Evolutionary conservation across 306 rosid genomes (phyloP).

Genomic region (Delonix regia): DNA sequence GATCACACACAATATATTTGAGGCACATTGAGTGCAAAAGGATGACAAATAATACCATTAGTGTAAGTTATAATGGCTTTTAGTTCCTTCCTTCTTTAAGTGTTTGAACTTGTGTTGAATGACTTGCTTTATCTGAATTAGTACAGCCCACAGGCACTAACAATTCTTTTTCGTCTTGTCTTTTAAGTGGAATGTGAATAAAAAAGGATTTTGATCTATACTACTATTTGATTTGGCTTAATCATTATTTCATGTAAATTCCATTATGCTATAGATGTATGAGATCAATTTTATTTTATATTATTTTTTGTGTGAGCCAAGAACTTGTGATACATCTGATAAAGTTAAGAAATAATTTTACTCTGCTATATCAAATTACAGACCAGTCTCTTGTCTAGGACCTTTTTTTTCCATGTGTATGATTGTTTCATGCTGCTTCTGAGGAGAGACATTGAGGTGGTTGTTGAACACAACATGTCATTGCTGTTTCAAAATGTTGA

Average conservation of each 20-base stretch:
- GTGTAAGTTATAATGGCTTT: neutral
- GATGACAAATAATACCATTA: slow-evolving; percentile 32
- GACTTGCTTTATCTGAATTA: neutral
- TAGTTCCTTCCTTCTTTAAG: neutral
- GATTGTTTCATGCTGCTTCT: too few species aligned
- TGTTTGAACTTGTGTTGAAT: neutral
- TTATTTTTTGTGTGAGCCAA: neutral
- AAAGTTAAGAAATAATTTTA: neutral
- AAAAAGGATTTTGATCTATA: neutral
- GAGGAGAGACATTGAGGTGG: too few species aligned
- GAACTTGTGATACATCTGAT: neutral
- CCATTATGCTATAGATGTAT: neutral
- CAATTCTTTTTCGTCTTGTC: slow-evolving; percentile 11
- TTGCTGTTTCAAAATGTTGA: too few species aligned
- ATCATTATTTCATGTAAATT: slow-evolving; percentile 25
- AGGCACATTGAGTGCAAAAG: neutral
- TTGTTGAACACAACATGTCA: too few species aligned
- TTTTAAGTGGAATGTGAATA: slow-evolving; percentile 19
- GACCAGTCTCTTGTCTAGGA: too few species aligned
- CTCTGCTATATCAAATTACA: too few species aligned
- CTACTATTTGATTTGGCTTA: neutral
- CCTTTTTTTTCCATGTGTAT: too few species aligned
- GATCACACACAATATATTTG: too few species aligned
- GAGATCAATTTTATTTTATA: neutral
- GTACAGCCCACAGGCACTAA: slow-evolving; percentile 22